Evolutionary conservation across 768 basidiomycete species (phyloP).

Genomic region (Tricholoma bakamatsutake): DNA sequence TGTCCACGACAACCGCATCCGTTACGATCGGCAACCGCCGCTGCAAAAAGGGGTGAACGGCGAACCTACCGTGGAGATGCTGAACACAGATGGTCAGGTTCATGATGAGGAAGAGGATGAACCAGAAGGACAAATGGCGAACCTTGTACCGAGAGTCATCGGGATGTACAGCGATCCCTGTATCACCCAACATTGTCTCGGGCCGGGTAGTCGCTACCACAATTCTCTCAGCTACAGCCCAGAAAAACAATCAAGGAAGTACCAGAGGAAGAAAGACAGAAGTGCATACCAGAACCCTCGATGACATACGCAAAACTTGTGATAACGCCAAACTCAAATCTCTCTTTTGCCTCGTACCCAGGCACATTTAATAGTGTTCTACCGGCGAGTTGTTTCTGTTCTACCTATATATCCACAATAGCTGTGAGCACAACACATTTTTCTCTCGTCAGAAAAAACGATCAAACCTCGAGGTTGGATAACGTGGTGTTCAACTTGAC

Average conservation of each 20-base stretch:
- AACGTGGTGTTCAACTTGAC: constrained; percentile 91
- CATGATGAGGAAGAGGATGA: not conserved
- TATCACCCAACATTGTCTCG: constrained; percentile 98
- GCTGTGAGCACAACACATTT: not conserved
- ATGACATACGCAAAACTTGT: constrained; percentile 95
- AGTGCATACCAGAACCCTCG: constrained; percentile 65
- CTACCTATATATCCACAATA: constrained; percentile 50
- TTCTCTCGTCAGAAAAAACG: not conserved
- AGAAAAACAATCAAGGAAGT: not conserved
- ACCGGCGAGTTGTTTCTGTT: constrained; percentile 84
- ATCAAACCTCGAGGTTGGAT: constrained; percentile 87
- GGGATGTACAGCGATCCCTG: constrained; percentile 94
- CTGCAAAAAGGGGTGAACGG: constrained; percentile 80
- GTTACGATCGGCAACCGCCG: constrained; percentile 85
- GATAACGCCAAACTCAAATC: constrained; percentile 95
- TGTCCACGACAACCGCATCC: constrained; percentile 87
- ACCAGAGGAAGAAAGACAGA: not conserved
- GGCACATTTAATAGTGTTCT: constrained; percentile 86
- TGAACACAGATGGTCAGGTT: too few relatives aligned
- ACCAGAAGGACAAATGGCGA: not conserved
- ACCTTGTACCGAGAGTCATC: constrained; percentile 87
- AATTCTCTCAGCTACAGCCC: constrained; percentile 69
- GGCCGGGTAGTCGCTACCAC: constrained; percentile 96
- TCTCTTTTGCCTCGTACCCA: constrained; percentile 92
- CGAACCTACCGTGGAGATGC: constrained; percentile 94